phyloP scores from a whole-genome alignment of 2,329 filamentous ascomycete genomes.

The Tolypocladium amazonense region DNA sequence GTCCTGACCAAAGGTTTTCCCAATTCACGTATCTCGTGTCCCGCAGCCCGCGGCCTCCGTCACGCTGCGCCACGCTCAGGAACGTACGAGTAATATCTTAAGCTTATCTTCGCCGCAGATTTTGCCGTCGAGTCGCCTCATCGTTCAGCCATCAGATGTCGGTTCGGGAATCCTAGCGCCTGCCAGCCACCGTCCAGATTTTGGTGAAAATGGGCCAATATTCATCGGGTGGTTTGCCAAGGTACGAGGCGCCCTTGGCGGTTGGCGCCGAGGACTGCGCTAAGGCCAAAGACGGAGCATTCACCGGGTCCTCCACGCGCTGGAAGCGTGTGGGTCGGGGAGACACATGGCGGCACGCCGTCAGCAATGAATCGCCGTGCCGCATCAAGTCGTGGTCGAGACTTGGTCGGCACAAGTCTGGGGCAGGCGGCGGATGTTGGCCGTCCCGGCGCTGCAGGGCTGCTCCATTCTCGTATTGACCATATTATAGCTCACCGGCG shows the following conservation, averaged over 20 bases:
- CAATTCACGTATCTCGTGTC: not conserved
- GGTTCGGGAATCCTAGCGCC: not conserved
- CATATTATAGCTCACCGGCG: not conserved
- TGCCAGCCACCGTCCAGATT: not conserved
- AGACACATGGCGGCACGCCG: not conserved
- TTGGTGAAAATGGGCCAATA: not conserved
- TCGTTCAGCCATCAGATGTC: not conserved
- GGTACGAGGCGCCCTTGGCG: not conserved
- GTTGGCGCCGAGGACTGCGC: not conserved
- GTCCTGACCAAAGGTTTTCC: not conserved
- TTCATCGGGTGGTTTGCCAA: not conserved
- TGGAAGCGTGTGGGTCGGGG: not conserved
- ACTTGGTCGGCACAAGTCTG: not conserved
- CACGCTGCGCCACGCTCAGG: not conserved
- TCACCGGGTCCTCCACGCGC: not conserved
- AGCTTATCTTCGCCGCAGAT: too few relatives aligned
- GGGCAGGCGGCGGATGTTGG: not conserved
- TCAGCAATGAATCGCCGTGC: not conserved
- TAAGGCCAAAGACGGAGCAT: not conserved
- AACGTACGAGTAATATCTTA: not conserved
- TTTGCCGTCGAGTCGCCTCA: not conserved
- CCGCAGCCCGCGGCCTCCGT: not conserved
- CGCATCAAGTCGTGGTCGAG: not conserved
- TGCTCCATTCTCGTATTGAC: not conserved
- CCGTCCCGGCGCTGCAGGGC: not conserved